Percentiles rank a stretch among this genome's conserved stretches.
These are phyloP conservation scores for Chaetomium globosum DNA, from an alignment of 2,329 filamentous ascomycete genomes.

Conservation along the genomic window DNA sequence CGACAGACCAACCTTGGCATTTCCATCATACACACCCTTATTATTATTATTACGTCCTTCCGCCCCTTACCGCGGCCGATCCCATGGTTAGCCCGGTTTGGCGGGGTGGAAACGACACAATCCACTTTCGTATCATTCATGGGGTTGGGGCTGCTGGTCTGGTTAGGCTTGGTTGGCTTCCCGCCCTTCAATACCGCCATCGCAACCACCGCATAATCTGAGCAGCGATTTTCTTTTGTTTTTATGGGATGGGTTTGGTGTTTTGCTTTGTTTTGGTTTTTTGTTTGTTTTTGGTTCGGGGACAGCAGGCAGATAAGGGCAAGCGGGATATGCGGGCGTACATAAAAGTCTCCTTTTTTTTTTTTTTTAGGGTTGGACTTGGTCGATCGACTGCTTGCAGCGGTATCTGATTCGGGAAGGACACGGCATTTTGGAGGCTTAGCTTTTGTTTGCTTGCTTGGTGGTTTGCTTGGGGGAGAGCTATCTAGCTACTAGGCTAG, in stretches of 20 bases:
- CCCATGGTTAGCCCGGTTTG: not conserved
- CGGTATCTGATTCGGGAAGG: not conserved
- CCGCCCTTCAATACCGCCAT: not conserved
- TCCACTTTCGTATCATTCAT: constrained; percentile 1
- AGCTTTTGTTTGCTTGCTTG: not conserved
- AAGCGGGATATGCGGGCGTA: constrained; percentile 2
- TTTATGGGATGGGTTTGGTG: not conserved
- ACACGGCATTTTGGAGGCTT: not conserved
- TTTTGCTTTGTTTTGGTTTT: not conserved
- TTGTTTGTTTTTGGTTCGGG: not conserved
- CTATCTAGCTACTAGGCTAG: not conserved
- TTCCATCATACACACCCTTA: not conserved
- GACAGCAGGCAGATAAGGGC: not conserved
- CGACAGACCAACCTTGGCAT: not conserved
- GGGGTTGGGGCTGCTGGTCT: not conserved
- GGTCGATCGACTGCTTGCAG: not conserved
- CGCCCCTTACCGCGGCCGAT: no score
- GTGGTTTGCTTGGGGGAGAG: no score
- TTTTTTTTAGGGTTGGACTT: not conserved
- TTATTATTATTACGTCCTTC: not conserved
- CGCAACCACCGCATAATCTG: not conserved
- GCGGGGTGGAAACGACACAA: not conserved
- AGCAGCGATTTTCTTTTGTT: not conserved
- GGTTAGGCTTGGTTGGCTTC: not conserved
- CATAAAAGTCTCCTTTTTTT: constrained; percentile 10